These are phyloP conservation scores for Sextonia rubra DNA, from an alignment of 164 flowering plant genomes.

Conservation along the genomic window DNA sequence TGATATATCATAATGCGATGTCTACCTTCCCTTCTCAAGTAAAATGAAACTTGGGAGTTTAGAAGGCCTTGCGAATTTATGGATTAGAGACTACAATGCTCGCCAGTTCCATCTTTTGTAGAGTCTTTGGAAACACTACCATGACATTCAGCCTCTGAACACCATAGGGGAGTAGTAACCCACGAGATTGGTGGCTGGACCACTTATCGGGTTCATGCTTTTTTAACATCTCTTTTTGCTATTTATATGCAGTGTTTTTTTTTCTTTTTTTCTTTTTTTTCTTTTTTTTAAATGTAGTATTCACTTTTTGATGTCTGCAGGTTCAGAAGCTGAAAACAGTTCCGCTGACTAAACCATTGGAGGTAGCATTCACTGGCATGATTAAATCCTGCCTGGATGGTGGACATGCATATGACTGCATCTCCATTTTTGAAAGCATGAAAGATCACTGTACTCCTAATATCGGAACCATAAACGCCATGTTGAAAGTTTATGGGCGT, in stretches of 20 bases:
- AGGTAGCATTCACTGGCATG: conserved; percentile 88
- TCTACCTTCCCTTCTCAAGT: too few relatives aligned
- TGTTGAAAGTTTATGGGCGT: conserved; percentile 74
- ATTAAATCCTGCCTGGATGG: conserved; percentile 75
- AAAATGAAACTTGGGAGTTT: too few relatives aligned
- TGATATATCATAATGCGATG: too few relatives aligned
- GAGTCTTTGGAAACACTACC: too few relatives aligned
- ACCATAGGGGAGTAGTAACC: too few relatives aligned
- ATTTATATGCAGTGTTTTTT: neutral
- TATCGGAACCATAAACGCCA: conserved; percentile 77
- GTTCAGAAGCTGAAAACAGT: conserved; percentile 67
- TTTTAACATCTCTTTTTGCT: too few relatives aligned
- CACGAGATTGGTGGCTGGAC: too few relatives aligned
- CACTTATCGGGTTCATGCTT: too few relatives aligned
- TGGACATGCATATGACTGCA: conserved; percentile 66
- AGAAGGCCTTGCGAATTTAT: too few relatives aligned
- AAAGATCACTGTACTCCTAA: conserved; percentile 51
- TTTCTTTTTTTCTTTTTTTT: neutral
- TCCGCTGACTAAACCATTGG: conserved; percentile 51
- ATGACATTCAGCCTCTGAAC: too few relatives aligned
- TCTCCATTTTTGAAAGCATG: conserved; percentile 63
- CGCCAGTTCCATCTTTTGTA: too few relatives aligned
- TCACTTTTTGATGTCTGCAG: conserved; percentile 34
- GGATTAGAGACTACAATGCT: too few relatives aligned
- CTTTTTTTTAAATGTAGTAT: neutral